phyloP scores from a whole-genome alignment of 805 yeast genomes.

The Lipomyces chichibuensis region DNA sequence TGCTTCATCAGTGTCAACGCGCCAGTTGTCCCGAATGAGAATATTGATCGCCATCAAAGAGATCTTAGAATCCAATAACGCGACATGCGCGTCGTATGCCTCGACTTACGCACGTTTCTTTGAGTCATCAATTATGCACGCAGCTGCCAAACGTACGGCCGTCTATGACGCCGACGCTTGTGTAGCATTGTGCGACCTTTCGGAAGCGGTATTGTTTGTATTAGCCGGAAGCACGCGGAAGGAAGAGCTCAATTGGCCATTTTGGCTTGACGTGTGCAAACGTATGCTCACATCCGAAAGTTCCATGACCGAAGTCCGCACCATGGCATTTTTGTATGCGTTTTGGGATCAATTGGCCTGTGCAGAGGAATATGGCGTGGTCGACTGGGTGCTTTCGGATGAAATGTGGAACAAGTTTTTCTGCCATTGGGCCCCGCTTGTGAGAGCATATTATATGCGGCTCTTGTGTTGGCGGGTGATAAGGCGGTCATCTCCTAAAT shows the following conservation, averaged over 20 bases:
- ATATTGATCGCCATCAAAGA: slow-evolving; percentile 45
- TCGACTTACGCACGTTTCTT: slow-evolving; percentile 43
- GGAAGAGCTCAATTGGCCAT: slow-evolving; percentile 63
- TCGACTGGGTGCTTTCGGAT: slow-evolving; percentile 58
- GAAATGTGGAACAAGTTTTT: slow-evolving; percentile 60
- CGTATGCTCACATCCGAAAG: slow-evolving; percentile 66
- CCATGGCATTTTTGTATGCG: slow-evolving; percentile 68
- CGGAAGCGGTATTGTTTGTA: slow-evolving; percentile 47
- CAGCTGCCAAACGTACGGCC: slow-evolving; percentile 42
- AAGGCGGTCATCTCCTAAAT: slow-evolving; percentile 24
- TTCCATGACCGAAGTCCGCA: slow-evolving; percentile 63
- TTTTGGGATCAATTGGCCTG: slow-evolving; percentile 70
- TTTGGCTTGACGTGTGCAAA: slow-evolving; percentile 67
- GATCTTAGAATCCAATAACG: slow-evolving; percentile 41
- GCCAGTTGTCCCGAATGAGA: slow-evolving; percentile 36
- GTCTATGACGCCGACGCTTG: slow-evolving; percentile 47
- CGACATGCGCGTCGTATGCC: slow-evolving; percentile 41
- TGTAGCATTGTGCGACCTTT: slow-evolving; percentile 47
- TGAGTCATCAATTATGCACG: slow-evolving; percentile 44
- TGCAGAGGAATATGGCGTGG: slow-evolving; percentile 19
- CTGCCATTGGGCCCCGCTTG: slow-evolving; percentile 79
- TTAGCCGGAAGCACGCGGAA: slow-evolving; percentile 40
- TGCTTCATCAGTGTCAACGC: slow-evolving; percentile 5
- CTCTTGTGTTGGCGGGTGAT: slow-evolving; percentile 68
- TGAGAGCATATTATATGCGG: slow-evolving; percentile 68